These are phyloP conservation scores for Silybum marianum DNA, from an alignment of 129 eudicot species.

Conservation along the genomic window DNA sequence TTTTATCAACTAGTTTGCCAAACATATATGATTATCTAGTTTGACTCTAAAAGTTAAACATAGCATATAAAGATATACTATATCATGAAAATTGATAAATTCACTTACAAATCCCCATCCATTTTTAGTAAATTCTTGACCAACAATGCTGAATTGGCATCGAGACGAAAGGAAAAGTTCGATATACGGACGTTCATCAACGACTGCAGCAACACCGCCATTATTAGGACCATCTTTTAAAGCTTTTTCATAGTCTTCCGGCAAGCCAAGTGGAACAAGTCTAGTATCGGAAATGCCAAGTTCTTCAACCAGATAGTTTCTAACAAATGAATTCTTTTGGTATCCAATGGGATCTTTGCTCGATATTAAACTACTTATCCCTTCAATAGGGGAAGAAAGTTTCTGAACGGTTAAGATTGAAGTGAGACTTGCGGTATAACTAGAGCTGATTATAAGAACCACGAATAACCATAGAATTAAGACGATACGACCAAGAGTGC, in stretches of 20 bases:
- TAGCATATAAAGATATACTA: background rate
- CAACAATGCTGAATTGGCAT: conserved; percentile 74
- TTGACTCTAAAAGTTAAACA: background rate
- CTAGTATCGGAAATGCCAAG: conserved; percentile 54
- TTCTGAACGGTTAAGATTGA: conserved; percentile 73
- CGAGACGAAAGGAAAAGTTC: conserved; percentile 71
- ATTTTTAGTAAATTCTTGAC: conserved; percentile 73
- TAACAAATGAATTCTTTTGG: conserved; percentile 62
- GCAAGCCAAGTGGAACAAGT: conserved; percentile 61
- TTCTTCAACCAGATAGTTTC: conserved; percentile 54
- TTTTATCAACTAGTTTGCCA: background rate
- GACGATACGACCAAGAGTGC: conserved; percentile 64
- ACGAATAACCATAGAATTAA: conserved; percentile 67
- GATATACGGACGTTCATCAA: conserved; percentile 74
- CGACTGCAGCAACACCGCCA: conserved; percentile 78
- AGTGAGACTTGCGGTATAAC: conserved; percentile 77
- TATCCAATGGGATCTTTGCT: conserved; percentile 64
- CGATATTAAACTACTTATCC: conserved; percentile 53
- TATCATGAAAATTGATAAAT: background rate
- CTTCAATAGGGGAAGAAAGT: conserved; percentile 68
- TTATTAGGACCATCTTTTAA: conserved; percentile 58
- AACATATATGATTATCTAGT: background rate
- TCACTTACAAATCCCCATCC: conserved; percentile 98
- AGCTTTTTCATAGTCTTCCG: conserved; percentile 60
- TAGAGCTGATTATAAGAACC: conserved; percentile 69